Evolutionary conservation across 108 stramenopile genomes (phyloP), one percentile per base, ranked within the genome.

Genomic region (Nitzschia sp.): DNA sequence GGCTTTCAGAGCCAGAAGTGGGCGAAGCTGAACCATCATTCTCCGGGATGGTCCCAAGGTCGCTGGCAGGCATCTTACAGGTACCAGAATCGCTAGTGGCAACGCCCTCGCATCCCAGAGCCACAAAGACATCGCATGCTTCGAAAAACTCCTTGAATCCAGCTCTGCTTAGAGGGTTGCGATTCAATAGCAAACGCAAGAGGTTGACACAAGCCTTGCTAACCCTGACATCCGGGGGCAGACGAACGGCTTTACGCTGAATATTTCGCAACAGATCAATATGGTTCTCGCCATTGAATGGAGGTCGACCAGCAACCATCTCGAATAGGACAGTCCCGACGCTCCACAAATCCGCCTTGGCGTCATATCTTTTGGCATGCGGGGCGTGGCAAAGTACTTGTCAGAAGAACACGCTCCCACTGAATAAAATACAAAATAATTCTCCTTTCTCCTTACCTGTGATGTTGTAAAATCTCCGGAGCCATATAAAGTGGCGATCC

Each of bases 401-500:
- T 9, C 45, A n/a, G n/a, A n/a, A n/a, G n/a, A n/a, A n/a, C n/a
- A n/a, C n/a, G 59, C 13, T 59, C 19, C 59, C 0, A 3, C 17
- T 17, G 19, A 18, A 62, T 17, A 54, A 26, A 54, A 25, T 5
- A 54, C 33, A 30, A 46, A 38, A 25, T 2, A 1, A 35, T 36
- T 6, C 13, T 42, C 13, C 38, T 3, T 21, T 42, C 5, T 19
- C 70, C 83, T 46, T 75, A 87, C 86, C 86, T 71, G 30, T 82
- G 82, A 59, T 89, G 87, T 46, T 84, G 84, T 57, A 98, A 71
- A 56, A 98, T 95, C 71, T 98, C 97, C 17, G 97, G 97, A 11
- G 97, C 98, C 98, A 99, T 99, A 76, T 99, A 99, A 28, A 99
- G 71, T 1, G 98, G 98, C 25, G 86, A 87, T 11, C 98, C 98